These are phyloP conservation scores for Xylariaceae sp. DNA, from an alignment of 2,329 filamentous ascomycete species.

Conservation along the genomic window DNA sequence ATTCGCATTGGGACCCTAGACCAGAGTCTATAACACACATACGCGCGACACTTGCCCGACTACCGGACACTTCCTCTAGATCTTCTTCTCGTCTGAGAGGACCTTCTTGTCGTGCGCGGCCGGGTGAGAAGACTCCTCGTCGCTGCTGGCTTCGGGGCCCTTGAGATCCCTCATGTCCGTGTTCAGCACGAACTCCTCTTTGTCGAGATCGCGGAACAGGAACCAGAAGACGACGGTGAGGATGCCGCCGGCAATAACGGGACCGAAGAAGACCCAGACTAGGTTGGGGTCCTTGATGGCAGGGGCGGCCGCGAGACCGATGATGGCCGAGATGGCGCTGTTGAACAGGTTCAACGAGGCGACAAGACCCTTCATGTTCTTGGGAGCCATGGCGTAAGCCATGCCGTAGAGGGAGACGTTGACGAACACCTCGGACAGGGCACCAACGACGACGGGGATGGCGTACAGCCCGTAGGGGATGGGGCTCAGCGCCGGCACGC, in stretches of 20 bases:
- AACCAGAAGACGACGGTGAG: slow-evolving; percentile 27
- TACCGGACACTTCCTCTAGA: slow-evolving; percentile 6
- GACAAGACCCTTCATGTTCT: slow-evolving; percentile 77
- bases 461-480: slow-evolving; percentile 26
- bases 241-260: slow-evolving; percentile 25
- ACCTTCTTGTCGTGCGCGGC: slow-evolving; percentile 51
- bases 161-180: slow-evolving; percentile 27
- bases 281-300: slow-evolving; percentile 42
- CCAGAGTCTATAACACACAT: slow-evolving; percentile 2
- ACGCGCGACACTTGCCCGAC: no score
- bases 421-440: slow-evolving; percentile 48
- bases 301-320: slow-evolving; percentile 51
- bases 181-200: slow-evolving; percentile 29
- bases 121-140: slow-evolving; percentile 18
- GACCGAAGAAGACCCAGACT: slow-evolving; percentile 35
- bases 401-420: slow-evolving; percentile 64
- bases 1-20: no score
- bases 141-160: slow-evolving; percentile 24
- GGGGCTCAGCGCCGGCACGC: slow-evolving; percentile 20
- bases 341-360: slow-evolving; percentile 65
- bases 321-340: slow-evolving; percentile 61
- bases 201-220: slow-evolving; percentile 25
- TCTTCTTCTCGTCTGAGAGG: slow-evolving; percentile 36
- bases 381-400: slow-evolving; percentile 71
- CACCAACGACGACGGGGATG: slow-evolving; percentile 46